Percentiles rank a stretch among this genome's conserved stretches.
Conservation (phyloP, 805 yeast genomes). For the Saccharomyces jurei region DNA sequence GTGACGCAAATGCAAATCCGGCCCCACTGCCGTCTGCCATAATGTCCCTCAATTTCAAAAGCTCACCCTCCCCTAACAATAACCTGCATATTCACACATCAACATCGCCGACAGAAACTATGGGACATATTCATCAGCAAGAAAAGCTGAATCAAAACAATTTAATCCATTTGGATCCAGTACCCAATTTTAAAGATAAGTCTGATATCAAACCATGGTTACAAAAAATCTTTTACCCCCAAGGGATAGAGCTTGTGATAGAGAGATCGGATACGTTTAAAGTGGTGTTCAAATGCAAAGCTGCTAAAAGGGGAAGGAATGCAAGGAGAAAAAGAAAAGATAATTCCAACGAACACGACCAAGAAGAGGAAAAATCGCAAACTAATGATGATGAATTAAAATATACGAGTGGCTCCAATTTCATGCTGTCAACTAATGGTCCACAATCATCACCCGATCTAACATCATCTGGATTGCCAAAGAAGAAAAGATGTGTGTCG, state of each 20-base stretch:
- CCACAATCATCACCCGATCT: neutral
- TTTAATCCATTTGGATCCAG: constrained; percentile 32
- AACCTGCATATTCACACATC: neutral
- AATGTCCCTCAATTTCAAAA: neutral
- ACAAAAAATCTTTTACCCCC: constrained; percentile 38
- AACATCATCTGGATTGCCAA: constrained; percentile 1
- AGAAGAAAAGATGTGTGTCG: constrained; percentile 27
- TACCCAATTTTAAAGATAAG: constrained; percentile 35
- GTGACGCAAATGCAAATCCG: neutral
- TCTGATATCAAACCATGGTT: constrained; percentile 57
- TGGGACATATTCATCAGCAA: constrained; percentile 1
- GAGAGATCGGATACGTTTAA: constrained; percentile 55
- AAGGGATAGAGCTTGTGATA: constrained; percentile 49
- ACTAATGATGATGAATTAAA: neutral
- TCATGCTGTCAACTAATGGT: neutral
- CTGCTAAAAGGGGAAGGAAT: constrained; percentile 27
- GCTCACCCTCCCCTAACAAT: neutral
- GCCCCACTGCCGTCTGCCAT: neutral
- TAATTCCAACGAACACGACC: constrained; percentile 7
- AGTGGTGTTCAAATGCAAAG: constrained; percentile 55
- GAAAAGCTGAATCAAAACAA: constrained; percentile 20
- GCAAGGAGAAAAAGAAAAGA: constrained; percentile 10
- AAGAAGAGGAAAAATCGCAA: neutral
- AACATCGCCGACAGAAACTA: constrained; percentile 2
- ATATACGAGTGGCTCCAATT: neutral